Conservation (phyloP, 495 filamentous ascomycete species). For the Podospora conica region DNA sequence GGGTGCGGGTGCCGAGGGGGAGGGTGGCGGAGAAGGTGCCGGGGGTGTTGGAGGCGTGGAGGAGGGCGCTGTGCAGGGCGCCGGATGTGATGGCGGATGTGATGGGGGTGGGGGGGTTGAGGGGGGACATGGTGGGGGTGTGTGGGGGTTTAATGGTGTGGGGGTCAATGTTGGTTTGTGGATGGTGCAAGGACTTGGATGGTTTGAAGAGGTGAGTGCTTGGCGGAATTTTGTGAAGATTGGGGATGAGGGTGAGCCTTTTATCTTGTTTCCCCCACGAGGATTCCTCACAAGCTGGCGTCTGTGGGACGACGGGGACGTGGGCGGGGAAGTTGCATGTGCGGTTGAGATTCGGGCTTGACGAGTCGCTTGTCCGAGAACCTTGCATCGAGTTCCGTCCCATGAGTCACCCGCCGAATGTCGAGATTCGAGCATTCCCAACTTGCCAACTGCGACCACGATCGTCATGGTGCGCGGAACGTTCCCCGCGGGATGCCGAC, state of each 20-base stretch:
- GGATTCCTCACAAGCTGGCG: too few species aligned
- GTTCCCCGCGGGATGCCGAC: background rate
- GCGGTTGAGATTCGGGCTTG: background rate
- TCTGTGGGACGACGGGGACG: too few species aligned
- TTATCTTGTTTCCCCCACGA: too few species aligned
- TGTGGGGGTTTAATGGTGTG: background rate
- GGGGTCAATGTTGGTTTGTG: background rate
- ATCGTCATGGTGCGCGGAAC: background rate
- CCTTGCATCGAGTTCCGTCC: background rate
- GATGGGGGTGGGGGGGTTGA: slow-evolving; percentile 3
- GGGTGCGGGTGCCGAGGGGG: slow-evolving; percentile 26
- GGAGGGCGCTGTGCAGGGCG: slow-evolving; percentile 25
- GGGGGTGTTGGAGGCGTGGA: slow-evolving; percentile 21
- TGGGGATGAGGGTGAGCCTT: background rate
- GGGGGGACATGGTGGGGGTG: background rate
- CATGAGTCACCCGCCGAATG: background rate
- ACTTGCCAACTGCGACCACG: too few species aligned
- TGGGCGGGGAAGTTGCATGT: too few species aligned
- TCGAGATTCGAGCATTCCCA: background rate
- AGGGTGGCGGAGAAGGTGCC: slow-evolving; percentile 18
- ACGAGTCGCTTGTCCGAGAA: background rate
- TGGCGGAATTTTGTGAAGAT: background rate
- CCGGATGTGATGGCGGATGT: slow-evolving; percentile 21
- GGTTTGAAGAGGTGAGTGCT: background rate
- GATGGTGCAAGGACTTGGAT: background rate